phyloP scores from a whole-genome alignment of 495 filamentous ascomycete species.

The Hypomontagnella submonticulosa region DNA sequence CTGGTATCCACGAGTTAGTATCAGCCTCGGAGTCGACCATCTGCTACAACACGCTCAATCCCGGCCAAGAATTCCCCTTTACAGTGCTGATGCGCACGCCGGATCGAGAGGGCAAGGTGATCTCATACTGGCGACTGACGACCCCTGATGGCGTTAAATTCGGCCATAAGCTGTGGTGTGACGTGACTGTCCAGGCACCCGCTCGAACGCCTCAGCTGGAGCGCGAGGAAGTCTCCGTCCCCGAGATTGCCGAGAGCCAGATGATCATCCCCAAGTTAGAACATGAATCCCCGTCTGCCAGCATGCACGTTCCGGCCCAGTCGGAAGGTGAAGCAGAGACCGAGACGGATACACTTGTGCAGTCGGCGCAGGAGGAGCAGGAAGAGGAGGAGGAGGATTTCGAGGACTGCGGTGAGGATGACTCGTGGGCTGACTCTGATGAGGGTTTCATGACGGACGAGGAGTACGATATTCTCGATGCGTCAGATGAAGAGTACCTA shows the following conservation, averaged over 20 bases:
- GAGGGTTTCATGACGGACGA: constrained; percentile 91
- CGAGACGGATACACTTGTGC: constrained; percentile 46
- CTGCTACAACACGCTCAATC: constrained; percentile 71
- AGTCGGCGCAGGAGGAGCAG: constrained; percentile 51
- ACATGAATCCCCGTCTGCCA: constrained; percentile 88
- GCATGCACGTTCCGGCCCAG: constrained; percentile 70
- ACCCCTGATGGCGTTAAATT: constrained; percentile 83
- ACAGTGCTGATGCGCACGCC: constrained; percentile 86
- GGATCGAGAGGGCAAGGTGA: constrained; percentile 72
- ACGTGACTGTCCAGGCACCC: constrained; percentile 72
- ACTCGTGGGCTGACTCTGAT: constrained; percentile 68
- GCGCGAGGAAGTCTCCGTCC: constrained; percentile 25
- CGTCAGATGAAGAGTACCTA: constrained; percentile 88
- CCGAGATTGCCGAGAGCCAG: constrained; percentile 61
- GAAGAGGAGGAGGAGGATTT: constrained; percentile 68
- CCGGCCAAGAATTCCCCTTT: constrained; percentile 81
- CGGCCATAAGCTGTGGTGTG: constrained; percentile 94
- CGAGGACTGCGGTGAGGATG: constrained; percentile 66
- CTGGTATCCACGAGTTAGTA: constrained; percentile 74
- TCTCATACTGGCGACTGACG: constrained; percentile 97
- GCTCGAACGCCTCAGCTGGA: constrained; percentile 27
- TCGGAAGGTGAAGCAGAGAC: constrained; percentile 44
- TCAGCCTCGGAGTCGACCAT: constrained; percentile 83
- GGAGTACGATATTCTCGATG: constrained; percentile 96
- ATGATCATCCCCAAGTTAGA: constrained; percentile 99